Conservation (phyloP, 768 basidiomycete genomes). For the Tricholomella constricta region DNA sequence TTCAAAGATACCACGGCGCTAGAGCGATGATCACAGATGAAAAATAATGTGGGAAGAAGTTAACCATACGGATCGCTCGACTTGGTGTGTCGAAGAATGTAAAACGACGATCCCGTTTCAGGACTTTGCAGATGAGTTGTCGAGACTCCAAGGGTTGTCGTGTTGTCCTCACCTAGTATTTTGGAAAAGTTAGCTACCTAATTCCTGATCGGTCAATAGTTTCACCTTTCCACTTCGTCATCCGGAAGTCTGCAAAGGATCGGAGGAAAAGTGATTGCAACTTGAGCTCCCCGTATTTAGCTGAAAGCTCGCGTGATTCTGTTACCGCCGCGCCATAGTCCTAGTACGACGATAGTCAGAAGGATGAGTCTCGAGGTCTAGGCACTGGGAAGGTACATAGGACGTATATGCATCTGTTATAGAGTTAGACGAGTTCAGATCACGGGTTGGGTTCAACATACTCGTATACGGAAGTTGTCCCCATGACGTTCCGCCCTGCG, state of each 20-base stretch:
- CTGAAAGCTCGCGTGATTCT: constrained; percentile 15
- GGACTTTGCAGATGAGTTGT: constrained; percentile 19
- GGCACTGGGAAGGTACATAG: constrained; percentile 1
- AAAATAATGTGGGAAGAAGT: neutral
- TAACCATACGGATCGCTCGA: constrained; percentile 9
- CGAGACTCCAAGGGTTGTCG: constrained; percentile 15
- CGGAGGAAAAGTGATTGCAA: constrained; percentile 20
- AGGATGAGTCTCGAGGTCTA: neutral
- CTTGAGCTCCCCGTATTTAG: constrained; percentile 18
- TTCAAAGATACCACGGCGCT: constrained; percentile 10
- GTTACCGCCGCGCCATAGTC: constrained; percentile 18
- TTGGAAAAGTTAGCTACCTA: neutral
- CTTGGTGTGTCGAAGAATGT: constrained; percentile 15
- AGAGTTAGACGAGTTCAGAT: neutral
- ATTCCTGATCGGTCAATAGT: too few relatives aligned
- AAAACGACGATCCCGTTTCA: constrained; percentile 17
- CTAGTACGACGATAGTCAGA: constrained; percentile 2
- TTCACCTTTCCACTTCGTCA: constrained; percentile 14
- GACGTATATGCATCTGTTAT: constrained; percentile 18
- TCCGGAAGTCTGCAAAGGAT: constrained; percentile 14
- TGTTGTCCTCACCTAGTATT: constrained; percentile 14
- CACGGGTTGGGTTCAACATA: neutral
- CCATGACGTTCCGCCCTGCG: constrained; percentile 18
- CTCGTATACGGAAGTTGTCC: constrained; percentile 18
- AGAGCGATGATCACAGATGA: neutral